These are phyloP conservation scores for Lojkania enalia DNA, from an alignment of 2,329 filamentous ascomycete species.

Conservation along the genomic window DNA sequence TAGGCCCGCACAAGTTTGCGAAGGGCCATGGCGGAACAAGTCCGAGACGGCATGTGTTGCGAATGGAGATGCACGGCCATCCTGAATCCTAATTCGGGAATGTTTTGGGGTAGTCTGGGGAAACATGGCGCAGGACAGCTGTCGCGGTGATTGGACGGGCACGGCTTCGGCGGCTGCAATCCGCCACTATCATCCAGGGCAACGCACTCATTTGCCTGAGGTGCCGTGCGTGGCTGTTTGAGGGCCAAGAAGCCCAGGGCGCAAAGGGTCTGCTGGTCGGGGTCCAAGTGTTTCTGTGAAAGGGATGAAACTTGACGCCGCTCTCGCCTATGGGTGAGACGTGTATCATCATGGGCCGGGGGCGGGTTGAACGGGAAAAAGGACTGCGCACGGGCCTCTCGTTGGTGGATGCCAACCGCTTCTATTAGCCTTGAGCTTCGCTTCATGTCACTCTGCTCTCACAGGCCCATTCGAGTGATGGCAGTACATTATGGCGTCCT, in stretches of 20 bases:
- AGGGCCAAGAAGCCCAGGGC: conserved; percentile 22
- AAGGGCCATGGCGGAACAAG: conserved; percentile 34
- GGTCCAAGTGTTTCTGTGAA: conserved; percentile 31
- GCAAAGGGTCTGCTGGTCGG: conserved; percentile 15
- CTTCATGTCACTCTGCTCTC: not conserved
- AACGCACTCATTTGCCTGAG: conserved; percentile 24
- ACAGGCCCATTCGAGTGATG: too few relatives aligned
- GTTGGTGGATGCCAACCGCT: too few relatives aligned
- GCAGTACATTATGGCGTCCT: too few relatives aligned
- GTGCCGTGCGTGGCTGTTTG: conserved; percentile 31
- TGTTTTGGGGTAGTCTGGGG: conserved; percentile 8
- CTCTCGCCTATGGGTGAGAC: conserved; percentile 26
- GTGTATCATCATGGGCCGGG: conserved; percentile 21
- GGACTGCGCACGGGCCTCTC: too few relatives aligned
- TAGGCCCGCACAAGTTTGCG: not conserved
- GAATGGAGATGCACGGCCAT: conserved; percentile 30
- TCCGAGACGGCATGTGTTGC: conserved; percentile 41
- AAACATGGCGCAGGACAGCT: conserved; percentile 16
- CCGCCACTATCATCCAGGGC: conserved; percentile 30
- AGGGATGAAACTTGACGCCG: conserved; percentile 39
- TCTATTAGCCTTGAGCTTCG: not conserved
- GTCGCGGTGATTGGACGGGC: conserved; percentile 31
- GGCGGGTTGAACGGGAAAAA: conserved; percentile 1
- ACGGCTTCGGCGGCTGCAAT: conserved; percentile 23
- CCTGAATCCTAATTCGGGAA: conserved; percentile 8